Evolutionary conservation across 805 yeast species (phyloP).

Genomic region (Suhomyces emberorum): DNA sequence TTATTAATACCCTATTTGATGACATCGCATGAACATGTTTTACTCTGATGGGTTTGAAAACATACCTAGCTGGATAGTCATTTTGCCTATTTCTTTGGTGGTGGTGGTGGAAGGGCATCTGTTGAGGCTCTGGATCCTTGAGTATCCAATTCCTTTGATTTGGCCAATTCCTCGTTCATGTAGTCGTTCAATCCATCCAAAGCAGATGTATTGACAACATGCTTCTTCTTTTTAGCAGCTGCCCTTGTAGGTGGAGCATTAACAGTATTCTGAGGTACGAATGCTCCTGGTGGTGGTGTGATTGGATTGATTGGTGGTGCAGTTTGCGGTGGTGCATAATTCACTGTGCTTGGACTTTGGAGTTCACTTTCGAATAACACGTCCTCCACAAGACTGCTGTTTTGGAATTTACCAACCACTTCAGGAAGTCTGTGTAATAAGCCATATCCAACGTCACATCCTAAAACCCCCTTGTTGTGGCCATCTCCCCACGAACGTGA

Average conservation of each 20-base stretch:
- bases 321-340: conserved; percentile 11
- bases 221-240: conserved; percentile 27
- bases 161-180: conserved; percentile 43
- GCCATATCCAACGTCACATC: conserved; percentile 96
- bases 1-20: no score
- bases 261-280: background rate
- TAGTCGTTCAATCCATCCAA: conserved; percentile 31
- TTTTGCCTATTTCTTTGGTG: no score
- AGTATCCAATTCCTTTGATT: conserved; percentile 35
- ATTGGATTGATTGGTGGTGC: conserved; percentile 2
- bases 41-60: no score
- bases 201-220: conserved; percentile 17
- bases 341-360: conserved; percentile 14
- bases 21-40: no score
- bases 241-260: conserved; percentile 15
- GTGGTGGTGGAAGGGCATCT: conserved; percentile 25
- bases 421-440: conserved; percentile 81
- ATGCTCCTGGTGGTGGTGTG: background rate
- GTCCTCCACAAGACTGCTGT: conserved; percentile 28
- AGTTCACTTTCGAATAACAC: conserved; percentile 29
- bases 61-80: no score
- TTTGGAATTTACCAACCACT: conserved; percentile 51
- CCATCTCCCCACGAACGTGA: conserved; percentile 65
- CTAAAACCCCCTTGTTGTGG: conserved; percentile 70
- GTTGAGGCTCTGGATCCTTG: conserved; percentile 7